These are phyloP conservation scores for Lentinula novae-zelandiae DNA, from an alignment of 1,284 basidiomycete species.

Conservation along the genomic window DNA sequence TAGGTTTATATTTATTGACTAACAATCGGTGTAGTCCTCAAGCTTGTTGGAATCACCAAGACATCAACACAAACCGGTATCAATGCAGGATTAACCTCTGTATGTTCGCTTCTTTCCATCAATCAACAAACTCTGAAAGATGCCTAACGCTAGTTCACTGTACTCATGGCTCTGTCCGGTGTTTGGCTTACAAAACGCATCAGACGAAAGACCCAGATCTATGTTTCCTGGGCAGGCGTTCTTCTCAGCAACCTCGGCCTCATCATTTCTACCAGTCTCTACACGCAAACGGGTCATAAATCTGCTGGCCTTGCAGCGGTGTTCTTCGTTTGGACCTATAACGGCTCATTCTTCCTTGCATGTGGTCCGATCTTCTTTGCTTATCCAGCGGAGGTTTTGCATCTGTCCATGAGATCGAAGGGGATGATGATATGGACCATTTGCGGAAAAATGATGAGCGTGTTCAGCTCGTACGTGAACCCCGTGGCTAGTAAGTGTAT, in stretches of 20 bases:
- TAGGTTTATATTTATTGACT: too few relatives aligned
- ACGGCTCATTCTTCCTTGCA: slow-evolving; percentile 13
- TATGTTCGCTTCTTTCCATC: not conserved
- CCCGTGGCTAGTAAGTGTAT: slow-evolving; percentile 13
- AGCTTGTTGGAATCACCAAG: slow-evolving; percentile 14
- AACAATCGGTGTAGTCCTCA: slow-evolving; percentile 4
- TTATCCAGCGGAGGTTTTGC: slow-evolving; percentile 15
- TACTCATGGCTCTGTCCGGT: slow-evolving; percentile 6
- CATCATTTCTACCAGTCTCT: slow-evolving; percentile 11
- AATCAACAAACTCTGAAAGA: not conserved
- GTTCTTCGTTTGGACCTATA: slow-evolving; percentile 15
- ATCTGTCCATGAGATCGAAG: slow-evolving; percentile 13
- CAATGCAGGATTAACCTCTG: slow-evolving; percentile 14
- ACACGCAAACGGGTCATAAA: slow-evolving; percentile 8
- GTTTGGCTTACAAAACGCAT: slow-evolving; percentile 13
- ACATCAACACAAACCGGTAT: slow-evolving; percentile 11
- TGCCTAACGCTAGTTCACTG: not conserved
- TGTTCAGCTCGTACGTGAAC: slow-evolving; percentile 14
- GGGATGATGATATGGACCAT: slow-evolving; percentile 14
- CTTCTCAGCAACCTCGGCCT: slow-evolving; percentile 13
- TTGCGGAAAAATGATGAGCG: slow-evolving; percentile 1
- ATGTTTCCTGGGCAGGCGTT: slow-evolving; percentile 11
- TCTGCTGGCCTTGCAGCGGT: slow-evolving; percentile 16
- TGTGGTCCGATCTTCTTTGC: slow-evolving; percentile 14
- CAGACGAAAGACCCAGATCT: slow-evolving; percentile 11